A percentile compares a stretch with the other conserved stretches of the same genome.
Conservation (phyloP, 2,329 filamentous ascomycete species). For the Botrytis deweyae region DNA sequence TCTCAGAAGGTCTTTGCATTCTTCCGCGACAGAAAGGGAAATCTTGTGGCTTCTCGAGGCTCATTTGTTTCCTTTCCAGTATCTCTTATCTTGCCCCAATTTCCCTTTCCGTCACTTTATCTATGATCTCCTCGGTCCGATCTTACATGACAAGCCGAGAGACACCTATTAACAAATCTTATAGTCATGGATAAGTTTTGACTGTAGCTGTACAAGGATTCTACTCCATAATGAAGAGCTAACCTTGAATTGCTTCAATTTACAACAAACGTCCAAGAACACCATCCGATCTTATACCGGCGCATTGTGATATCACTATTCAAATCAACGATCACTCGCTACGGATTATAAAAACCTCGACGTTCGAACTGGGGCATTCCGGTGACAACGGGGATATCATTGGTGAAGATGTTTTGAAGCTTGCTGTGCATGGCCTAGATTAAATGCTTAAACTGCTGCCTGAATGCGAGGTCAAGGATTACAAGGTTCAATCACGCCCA, state of each 20-base stretch:
- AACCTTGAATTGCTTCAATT: constrained; percentile 8
- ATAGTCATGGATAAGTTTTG: constrained; percentile 11
- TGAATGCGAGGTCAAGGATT: constrained; percentile 20
- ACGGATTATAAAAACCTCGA: constrained; percentile 1
- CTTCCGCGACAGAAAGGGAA: constrained; percentile 11
- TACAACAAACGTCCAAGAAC: background rate
- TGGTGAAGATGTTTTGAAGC: background rate
- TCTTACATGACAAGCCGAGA: constrained; percentile 13
- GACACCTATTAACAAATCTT: constrained; percentile 4
- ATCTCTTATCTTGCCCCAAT: constrained; percentile 12
- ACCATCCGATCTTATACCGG: background rate
- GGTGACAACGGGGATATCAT: background rate
- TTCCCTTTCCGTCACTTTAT: constrained; percentile 4
- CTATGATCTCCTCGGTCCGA: constrained; percentile 16
- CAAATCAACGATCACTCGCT: background rate
- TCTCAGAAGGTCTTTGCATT: background rate
- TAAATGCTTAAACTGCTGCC: constrained; percentile 22
- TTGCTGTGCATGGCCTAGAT: constrained; percentile 6
- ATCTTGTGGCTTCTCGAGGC: constrained; percentile 9
- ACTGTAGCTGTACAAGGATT: constrained; percentile 15
- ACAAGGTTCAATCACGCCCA: constrained; percentile 16
- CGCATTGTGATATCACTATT: background rate
- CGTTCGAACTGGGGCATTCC: constrained; percentile 1
- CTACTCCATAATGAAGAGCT: constrained; percentile 10
- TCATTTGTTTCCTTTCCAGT: constrained; percentile 16